Evolutionary conservation across 305 asterid species (phyloP).

Genomic region (Plantago lanceolata): DNA sequence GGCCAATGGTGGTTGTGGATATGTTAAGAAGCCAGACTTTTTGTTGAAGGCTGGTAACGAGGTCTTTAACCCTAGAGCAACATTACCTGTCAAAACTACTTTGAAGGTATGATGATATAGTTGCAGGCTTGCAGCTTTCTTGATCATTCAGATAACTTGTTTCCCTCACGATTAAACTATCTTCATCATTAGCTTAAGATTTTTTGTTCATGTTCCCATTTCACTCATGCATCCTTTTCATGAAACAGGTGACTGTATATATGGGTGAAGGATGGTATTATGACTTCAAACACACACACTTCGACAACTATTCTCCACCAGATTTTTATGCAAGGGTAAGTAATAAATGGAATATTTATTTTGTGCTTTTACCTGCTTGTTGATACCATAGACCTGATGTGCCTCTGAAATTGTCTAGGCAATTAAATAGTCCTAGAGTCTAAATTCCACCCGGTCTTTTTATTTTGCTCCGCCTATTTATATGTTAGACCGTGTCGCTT

Average conservation of each 20-base stretch:
- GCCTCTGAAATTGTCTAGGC: no score
- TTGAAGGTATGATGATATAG: constrained; percentile 32
- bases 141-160: neutral
- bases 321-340: constrained; percentile 62
- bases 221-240: constrained; percentile 8
- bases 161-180: neutral
- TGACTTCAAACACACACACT: constrained; percentile 43
- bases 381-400: no score
- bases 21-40: constrained; percentile 54
- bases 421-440: no score
- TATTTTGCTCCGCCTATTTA: neutral
- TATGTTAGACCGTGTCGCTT: no score
- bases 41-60: constrained; percentile 30
- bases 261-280: constrained; percentile 71
- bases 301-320: constrained; percentile 56
- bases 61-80: constrained; percentile 35
- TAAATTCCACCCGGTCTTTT: no score
- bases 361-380: neutral
- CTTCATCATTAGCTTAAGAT: neutral
- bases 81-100: constrained; percentile 40
- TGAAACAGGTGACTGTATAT: constrained; percentile 44
- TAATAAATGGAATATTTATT: neutral
- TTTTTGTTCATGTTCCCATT: neutral
- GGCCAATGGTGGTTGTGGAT: constrained; percentile 64
- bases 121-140: no score